A percentile compares a stretch with the other conserved stretches of the same genome.
phyloP scores from a whole-genome alignment of 495 filamentous ascomycete species.

The Tuber magnatum region DNA sequence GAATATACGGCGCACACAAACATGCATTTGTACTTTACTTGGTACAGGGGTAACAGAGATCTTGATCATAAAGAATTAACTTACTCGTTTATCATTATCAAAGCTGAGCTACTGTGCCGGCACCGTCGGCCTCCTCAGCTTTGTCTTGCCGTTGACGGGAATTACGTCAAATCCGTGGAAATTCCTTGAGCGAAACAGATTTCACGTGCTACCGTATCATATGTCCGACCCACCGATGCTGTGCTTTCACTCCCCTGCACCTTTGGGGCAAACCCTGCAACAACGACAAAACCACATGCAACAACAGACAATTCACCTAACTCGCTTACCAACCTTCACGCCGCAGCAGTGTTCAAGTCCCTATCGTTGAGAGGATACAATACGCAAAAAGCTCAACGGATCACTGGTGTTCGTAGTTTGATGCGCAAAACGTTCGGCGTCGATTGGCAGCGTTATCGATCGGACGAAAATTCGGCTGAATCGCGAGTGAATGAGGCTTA shows the following conservation, averaged over 20 bases:
- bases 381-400: not conserved
- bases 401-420: not conserved
- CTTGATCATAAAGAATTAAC: not conserved
- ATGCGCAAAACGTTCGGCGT: not conserved
- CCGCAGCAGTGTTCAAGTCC: not conserved
- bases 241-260: not conserved
- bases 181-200: too few species aligned
- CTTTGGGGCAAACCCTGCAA: not conserved
- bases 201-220: not conserved
- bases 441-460: not conserved
- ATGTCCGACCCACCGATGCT: not conserved
- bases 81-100: not conserved
- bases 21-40: not conserved
- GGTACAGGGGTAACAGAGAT: not conserved
- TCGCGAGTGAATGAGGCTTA: conserved; percentile 1
- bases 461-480: not conserved
- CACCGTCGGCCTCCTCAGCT: not conserved
- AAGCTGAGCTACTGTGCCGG: not conserved
- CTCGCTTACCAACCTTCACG: not conserved
- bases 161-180: not conserved
- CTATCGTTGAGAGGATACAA: not conserved
- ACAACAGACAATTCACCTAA: not conserved
- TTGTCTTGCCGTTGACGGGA: not conserved
- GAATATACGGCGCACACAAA: not conserved
- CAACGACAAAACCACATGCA: not conserved